Percentiles rank a stretch among this genome's conserved stretches.
Evolutionary conservation across 2,329 filamentous ascomycete genomes (phyloP).

Genomic region (Achaetomium macrosporum): DNA sequence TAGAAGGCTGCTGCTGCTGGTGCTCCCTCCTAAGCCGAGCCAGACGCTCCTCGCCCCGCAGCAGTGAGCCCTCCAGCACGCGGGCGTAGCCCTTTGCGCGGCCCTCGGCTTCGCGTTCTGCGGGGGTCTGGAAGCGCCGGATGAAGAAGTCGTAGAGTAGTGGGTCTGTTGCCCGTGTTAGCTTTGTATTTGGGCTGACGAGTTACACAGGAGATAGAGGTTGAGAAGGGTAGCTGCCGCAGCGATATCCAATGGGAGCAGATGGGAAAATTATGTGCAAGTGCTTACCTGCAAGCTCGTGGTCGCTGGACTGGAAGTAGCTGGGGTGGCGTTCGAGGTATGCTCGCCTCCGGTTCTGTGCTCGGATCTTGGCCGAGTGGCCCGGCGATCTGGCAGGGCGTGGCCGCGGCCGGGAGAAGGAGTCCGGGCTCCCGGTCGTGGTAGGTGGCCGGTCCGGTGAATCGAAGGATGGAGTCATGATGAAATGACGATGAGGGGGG

Average conservation of each 20-base stretch:
- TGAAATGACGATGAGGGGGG: background rate
- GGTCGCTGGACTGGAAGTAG: constrained; percentile 58
- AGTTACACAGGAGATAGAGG: too few species aligned
- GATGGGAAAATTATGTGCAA: constrained; percentile 1
- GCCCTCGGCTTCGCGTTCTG: constrained; percentile 68
- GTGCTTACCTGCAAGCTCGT: constrained; percentile 47
- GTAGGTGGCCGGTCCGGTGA: background rate
- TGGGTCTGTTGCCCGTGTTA: constrained; percentile 51
- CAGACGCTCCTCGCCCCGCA: constrained; percentile 71
- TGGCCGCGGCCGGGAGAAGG: constrained; percentile 38
- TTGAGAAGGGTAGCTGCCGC: background rate
- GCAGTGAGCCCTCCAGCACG: constrained; percentile 69
- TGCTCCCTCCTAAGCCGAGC: constrained; percentile 23
- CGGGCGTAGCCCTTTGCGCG: constrained; percentile 71
- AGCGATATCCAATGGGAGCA: too few species aligned
- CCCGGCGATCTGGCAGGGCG: constrained; percentile 39
- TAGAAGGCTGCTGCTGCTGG: background rate
- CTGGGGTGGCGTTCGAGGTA: constrained; percentile 67
- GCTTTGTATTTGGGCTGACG: too few species aligned
- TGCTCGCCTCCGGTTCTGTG: constrained; percentile 71
- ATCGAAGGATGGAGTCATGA: constrained; percentile 17
- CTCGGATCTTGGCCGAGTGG: constrained; percentile 43
- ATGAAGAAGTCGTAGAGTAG: constrained; percentile 77
- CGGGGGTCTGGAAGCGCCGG: constrained; percentile 65
- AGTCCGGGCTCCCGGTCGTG: background rate